Base-by-base conservation (phyloP, 495 filamentous ascomycete species). In the Massariosphaeria phaeospora region DNA sequence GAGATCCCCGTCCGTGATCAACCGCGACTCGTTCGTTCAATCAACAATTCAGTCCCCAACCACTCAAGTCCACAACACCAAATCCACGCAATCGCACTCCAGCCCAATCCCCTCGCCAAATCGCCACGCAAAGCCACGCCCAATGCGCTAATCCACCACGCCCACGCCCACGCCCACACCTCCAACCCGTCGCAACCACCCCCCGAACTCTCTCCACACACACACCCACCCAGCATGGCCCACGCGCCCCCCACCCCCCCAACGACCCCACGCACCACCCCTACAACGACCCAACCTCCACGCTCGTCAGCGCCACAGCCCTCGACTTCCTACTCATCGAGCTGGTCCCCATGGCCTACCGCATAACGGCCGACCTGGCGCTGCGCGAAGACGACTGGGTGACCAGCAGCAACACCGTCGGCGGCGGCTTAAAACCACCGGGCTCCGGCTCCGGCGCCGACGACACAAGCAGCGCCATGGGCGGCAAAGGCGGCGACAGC, bases 321-420 rank as follows among this genome's bases (percentile, higher is more conserved):
- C 80, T 97, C 50, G 93, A 98, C 66, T 83, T 98, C 55, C 82
- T 98, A 12, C 78, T 98, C 55, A 96, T 98, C 63, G 93, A 98
- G 73, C 77, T 98, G 44, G 93, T 98, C 23, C 93, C 93, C 38
- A 85, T 96, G 80, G 87, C 94, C 2, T 89, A 93, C 69, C 81
- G 93, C 47, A 69, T 97, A 26, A 78, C 81, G 11, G 71, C 74
- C 64, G 74, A 84, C 56, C 70, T 84, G 6, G 59, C 66, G 2
- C 55, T 63, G 45, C 40, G 52, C 10, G 71, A 70, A 42, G 57
- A 68, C 53, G 66, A 66, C 26, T 66, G 53, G 57, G 17, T 52
- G 43, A 47, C 35, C 11, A n/a, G n/a, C n/a, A n/a, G n/a, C n/a
- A n/a, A n/a, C n/a, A n/a, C n/a, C n/a, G 45, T 52, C 17, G 17